phyloP scores from a whole-genome alignment of 768 basidiomycete species.

The Scleroderma bovista region DNA sequence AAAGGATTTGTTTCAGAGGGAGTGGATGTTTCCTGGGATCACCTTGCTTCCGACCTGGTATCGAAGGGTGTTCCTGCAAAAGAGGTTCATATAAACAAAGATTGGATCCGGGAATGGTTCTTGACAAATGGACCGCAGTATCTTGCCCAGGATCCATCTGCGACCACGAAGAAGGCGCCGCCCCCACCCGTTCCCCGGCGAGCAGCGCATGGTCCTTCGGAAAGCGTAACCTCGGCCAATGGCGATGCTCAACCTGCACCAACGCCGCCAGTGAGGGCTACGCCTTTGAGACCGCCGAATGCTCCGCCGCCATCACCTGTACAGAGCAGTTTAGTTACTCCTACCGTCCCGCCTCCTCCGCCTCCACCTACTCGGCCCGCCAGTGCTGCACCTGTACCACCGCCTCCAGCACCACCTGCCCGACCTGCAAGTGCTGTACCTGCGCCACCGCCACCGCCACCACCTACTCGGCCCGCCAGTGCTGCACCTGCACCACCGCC shows the following conservation, averaged over 20 bases:
- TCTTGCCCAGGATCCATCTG: constrained; percentile 25
- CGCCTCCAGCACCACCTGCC: constrained; percentile 26
- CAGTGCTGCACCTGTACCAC: constrained; percentile 27
- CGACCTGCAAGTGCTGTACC: constrained; percentile 28
- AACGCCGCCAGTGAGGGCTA: constrained; percentile 28
- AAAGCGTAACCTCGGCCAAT: constrained; percentile 19
- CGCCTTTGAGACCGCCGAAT: constrained; percentile 22
- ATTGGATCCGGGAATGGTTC: constrained; percentile 81
- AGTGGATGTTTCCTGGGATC: constrained; percentile 87
- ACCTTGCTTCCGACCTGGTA: constrained; percentile 62
- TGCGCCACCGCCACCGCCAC: constrained; percentile 23
- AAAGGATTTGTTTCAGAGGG: constrained; percentile 81
- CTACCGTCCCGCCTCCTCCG: constrained; percentile 22
- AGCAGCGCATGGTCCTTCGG: constrained; percentile 20
- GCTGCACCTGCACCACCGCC: constrained; percentile 29
- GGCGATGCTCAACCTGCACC: constrained; percentile 19
- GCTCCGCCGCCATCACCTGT: constrained; percentile 35
- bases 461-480: constrained; percentile 28
- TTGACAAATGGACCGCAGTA: constrained; percentile 46
- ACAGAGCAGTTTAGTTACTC: constrained; percentile 23
- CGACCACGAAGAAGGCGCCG: constrained; percentile 42
- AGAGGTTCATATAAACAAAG: constrained; percentile 71
- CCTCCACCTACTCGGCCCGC: constrained; percentile 31
- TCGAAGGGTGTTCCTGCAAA: constrained; percentile 60
- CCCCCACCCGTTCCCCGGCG: constrained; percentile 32